Percentiles rank a stretch among this genome's conserved stretches.
Conservation (phyloP, 495 filamentous ascomycete genomes). For the Bryoglossum gracile region DNA sequence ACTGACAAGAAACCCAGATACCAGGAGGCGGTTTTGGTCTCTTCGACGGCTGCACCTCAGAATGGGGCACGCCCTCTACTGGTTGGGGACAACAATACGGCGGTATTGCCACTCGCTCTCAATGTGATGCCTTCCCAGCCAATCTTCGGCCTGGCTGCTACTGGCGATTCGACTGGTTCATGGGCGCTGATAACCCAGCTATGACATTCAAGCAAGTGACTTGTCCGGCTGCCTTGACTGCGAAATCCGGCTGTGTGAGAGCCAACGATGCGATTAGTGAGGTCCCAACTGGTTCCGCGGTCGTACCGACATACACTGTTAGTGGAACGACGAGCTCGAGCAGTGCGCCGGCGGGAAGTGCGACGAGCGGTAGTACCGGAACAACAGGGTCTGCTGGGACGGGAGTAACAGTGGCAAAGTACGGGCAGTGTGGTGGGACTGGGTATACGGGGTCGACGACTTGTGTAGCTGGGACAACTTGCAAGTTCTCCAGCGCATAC, state of each 20-base stretch:
- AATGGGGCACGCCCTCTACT: constrained; percentile 51
- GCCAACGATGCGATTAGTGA: constrained; percentile 4
- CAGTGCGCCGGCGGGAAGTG: not conserved
- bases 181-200: constrained; percentile 52
- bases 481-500: not conserved
- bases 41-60: constrained; percentile 54
- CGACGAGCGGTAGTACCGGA: not conserved
- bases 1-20: too few species aligned
- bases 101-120: constrained; percentile 42
- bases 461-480: not conserved
- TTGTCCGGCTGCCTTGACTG: constrained; percentile 52
- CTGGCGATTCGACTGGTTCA: constrained; percentile 65
- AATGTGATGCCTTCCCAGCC: constrained; percentile 49
- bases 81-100: constrained; percentile 60
- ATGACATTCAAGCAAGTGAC: constrained; percentile 43
- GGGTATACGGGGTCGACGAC: not conserved
- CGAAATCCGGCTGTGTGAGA: constrained; percentile 41
- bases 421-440: not conserved
- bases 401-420: not conserved
- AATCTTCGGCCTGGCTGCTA: constrained; percentile 54
- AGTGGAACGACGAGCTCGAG: not conserved
- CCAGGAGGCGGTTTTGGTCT: constrained; percentile 60
- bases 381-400: not conserved
- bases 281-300: not conserved
- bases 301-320: not conserved